A percentile compares a stretch with the other conserved stretches of the same genome.
phyloP scores from a whole-genome alignment of 2,329 filamentous ascomycete genomes.

The Drechslerella dactyloides region DNA sequence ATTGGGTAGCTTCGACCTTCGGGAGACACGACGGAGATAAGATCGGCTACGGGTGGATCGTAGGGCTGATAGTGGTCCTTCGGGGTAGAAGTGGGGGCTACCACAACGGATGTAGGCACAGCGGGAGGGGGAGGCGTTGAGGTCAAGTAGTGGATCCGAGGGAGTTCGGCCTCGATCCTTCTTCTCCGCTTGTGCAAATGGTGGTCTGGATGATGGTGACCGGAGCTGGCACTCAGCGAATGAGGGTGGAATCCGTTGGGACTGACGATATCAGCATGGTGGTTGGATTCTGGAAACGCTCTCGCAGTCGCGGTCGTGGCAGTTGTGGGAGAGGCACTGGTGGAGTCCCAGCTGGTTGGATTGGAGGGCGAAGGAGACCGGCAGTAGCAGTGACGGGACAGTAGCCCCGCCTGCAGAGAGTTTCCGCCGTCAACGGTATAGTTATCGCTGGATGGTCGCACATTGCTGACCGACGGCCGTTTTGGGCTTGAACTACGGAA shows the following conservation, averaged over 20 bases:
- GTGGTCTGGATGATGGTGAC: conserved; percentile 33
- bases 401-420: not conserved
- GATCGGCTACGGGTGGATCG: conserved; percentile 21
- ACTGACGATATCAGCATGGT: conserved; percentile 30
- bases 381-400: not conserved
- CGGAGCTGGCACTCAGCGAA: conserved; percentile 28
- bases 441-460: conserved; percentile 6
- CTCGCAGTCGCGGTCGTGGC: not conserved
- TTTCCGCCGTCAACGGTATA: not conserved
- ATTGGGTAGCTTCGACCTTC: not conserved
- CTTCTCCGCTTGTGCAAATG: conserved; percentile 47
- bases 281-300: conserved; percentile 11
- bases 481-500: conserved; percentile 28
- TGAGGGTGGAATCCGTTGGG: conserved; percentile 44
- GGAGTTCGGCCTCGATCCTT: conserved; percentile 37
- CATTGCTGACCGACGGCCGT: conserved; percentile 7
- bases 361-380: conserved; percentile 7
- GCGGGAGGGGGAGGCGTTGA: conserved; percentile 5
- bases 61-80: conserved; percentile 15
- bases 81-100: conserved; percentile 12
- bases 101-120: not conserved
- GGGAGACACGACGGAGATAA: conserved; percentile 21
- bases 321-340: not conserved
- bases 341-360: conserved; percentile 3
- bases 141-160: conserved; percentile 33